A percentile compares a stretch with the other conserved stretches of the same genome.
phyloP scores from a whole-genome alignment of 306 rosid genomes.

The Vachellia collinsii region DNA sequence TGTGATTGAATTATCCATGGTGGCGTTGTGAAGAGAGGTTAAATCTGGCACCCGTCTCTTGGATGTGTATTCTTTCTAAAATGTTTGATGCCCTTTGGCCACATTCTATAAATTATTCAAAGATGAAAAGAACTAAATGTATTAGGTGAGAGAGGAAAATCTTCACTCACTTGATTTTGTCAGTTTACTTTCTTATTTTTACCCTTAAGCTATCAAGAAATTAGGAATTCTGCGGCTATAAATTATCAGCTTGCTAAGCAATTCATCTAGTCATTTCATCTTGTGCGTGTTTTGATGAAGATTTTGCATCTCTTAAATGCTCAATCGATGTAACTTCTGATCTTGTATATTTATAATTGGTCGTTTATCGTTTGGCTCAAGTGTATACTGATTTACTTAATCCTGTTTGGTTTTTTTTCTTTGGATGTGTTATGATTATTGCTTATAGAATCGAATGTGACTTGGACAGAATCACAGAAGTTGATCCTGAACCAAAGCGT shows the following conservation, averaged over 20 bases:
- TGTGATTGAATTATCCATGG: conserved; percentile 17
- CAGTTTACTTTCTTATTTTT: conserved; percentile 19
- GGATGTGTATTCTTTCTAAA: conserved; percentile 30
- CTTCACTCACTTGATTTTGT: conserved; percentile 41
- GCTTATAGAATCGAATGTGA: background rate
- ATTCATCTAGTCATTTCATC: conserved; percentile 8
- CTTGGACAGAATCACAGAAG: background rate
- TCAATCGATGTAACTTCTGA: background rate
- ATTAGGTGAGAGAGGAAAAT: conserved; percentile 49
- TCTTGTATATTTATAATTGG: background rate
- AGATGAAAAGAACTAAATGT: conserved; percentile 29
- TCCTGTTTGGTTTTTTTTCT: background rate
- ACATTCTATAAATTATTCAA: conserved; percentile 32
- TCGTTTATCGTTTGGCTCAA: background rate
- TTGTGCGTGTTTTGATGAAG: background rate
- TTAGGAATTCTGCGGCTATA: background rate
- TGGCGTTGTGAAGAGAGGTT: background rate
- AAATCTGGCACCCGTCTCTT: background rate
- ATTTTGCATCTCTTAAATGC: conserved; percentile 10
- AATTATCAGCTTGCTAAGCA: background rate
- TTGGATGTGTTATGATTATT: background rate
- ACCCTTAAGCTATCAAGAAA: background rate
- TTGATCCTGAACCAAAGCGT: background rate
- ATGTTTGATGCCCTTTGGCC: conserved; percentile 24
- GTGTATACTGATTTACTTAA: background rate